Percentiles rank a stretch among this genome's conserved stretches.
Evolutionary conservation across 371 early-diverging fungal genomes (phyloP).

Genomic region (Parasitella parasitica): DNA sequence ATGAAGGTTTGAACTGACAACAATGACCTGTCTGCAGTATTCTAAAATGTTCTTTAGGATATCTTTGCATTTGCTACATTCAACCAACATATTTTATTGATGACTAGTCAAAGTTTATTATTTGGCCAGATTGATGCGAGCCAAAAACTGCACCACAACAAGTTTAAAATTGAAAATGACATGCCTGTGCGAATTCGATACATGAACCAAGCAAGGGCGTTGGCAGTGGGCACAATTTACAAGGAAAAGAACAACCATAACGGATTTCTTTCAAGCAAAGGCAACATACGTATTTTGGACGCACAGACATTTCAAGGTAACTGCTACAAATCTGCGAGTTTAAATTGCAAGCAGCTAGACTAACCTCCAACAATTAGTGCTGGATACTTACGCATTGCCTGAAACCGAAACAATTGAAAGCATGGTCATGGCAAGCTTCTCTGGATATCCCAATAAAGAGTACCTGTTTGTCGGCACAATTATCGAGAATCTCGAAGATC

Average conservation of each 20-base stretch:
- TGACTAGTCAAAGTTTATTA: slow-evolving; percentile 55
- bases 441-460: slow-evolving; percentile 25
- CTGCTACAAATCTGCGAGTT: not conserved
- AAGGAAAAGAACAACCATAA: slow-evolving; percentile 27
- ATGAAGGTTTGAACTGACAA: slow-evolving; percentile 47
- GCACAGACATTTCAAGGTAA: slow-evolving; percentile 72
- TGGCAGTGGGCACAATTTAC: slow-evolving; percentile 61
- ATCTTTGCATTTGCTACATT: slow-evolving; percentile 58
- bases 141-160: slow-evolving; percentile 81
- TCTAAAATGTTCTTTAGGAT: slow-evolving; percentile 34
- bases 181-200: slow-evolving; percentile 74
- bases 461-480: slow-evolving; percentile 66
- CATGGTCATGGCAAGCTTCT: slow-evolving; percentile 33
- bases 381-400: slow-evolving; percentile 36
- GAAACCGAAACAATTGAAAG: slow-evolving; percentile 48
- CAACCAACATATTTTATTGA: slow-evolving; percentile 63
- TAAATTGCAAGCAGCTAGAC: not conserved
- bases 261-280: slow-evolving; percentile 39
- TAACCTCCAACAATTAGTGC: slow-evolving; percentile 11
- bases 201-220: slow-evolving; percentile 47
- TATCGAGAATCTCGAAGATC: slow-evolving; percentile 39
- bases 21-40: not conserved
- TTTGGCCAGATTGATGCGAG: slow-evolving; percentile 78
- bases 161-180: slow-evolving; percentile 52
- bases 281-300: slow-evolving; percentile 68